phyloP scores from a whole-genome alignment of 768 basidiomycete genomes.

The Gyrodon lividus region DNA sequence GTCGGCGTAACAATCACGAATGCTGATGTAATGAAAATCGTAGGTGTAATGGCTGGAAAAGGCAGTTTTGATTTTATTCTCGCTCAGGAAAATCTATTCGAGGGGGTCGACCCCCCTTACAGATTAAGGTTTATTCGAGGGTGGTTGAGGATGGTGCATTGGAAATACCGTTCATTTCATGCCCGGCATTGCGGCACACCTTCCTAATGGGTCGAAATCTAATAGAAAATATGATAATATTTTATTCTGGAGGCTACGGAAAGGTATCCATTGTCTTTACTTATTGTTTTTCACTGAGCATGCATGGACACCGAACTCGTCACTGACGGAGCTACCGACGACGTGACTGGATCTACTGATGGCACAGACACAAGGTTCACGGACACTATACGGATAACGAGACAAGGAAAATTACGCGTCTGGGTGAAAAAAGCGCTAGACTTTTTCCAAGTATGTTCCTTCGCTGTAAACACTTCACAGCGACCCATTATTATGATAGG shows the following conservation, averaged over 20 bases:
- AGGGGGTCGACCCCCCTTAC: not conserved
- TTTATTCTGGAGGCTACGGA: no score
- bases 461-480: not conserved
- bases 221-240: no score
- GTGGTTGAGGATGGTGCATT: not conserved
- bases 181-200: no score
- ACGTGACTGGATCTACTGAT: constrained; percentile 2
- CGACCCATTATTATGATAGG: constrained; percentile 36
- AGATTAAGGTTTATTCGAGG: constrained; percentile 5
- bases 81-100: not conserved
- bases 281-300: not conserved
- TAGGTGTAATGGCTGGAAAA: not conserved
- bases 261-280: not conserved
- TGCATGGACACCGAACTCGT: constrained; percentile 17
- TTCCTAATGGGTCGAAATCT: no score
- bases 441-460: constrained; percentile 48
- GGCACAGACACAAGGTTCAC: constrained; percentile 2
- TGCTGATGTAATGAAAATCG: not conserved
- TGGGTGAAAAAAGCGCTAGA: constrained; percentile 56
- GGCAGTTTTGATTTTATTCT: not conserved
- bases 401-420: constrained; percentile 50
- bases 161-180: no score
- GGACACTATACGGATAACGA: constrained; percentile 52
- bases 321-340: not conserved
- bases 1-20: not conserved